phyloP scores from a whole-genome alignment of 805 yeast species.

The Cyberlindnera maclurae region DNA sequence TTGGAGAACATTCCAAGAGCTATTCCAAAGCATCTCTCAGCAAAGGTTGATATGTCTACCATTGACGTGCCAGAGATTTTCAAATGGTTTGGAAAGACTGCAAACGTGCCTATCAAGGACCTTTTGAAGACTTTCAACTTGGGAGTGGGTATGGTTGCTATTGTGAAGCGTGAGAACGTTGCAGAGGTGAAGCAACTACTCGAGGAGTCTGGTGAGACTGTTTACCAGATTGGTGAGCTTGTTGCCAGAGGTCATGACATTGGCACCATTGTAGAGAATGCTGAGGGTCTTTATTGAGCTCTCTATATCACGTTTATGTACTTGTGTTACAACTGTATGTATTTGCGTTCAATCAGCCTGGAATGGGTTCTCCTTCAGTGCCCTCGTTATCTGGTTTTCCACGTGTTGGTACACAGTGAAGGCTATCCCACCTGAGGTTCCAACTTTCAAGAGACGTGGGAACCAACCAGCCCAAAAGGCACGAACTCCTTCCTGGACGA shows the following conservation, averaged over 20 bases:
- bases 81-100: slow-evolving; percentile 89
- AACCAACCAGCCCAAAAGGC: slow-evolving; percentile 52
- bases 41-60: slow-evolving; percentile 64
- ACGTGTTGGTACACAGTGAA: slow-evolving; percentile 55
- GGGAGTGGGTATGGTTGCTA: slow-evolving; percentile 95
- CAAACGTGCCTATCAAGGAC: slow-evolving; percentile 82
- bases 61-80: slow-evolving; percentile 89
- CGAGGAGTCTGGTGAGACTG: slow-evolving; percentile 63
- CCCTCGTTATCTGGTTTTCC: slow-evolving; percentile 37
- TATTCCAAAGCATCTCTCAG: slow-evolving; percentile 72
- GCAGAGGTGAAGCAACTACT: slow-evolving; percentile 47
- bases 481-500: slow-evolving; percentile 38
- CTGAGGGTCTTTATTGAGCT: slow-evolving; percentile 10
- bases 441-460: slow-evolving; percentile 65
- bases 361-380: slow-evolving; percentile 33
- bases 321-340: not conserved
- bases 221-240: slow-evolving; percentile 61
- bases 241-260: slow-evolving; percentile 38
- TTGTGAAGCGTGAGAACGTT: slow-evolving; percentile 67
- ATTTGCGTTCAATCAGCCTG: slow-evolving; percentile 17
- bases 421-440: slow-evolving; percentile 64
- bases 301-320: not conserved
- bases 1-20: slow-evolving; percentile 96
- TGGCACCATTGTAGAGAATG: slow-evolving; percentile 46
- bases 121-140: slow-evolving; percentile 86